Evolutionary conservation across 2,329 filamentous ascomycete genomes (phyloP).

Genomic region (Fusarium kyushuense): DNA sequence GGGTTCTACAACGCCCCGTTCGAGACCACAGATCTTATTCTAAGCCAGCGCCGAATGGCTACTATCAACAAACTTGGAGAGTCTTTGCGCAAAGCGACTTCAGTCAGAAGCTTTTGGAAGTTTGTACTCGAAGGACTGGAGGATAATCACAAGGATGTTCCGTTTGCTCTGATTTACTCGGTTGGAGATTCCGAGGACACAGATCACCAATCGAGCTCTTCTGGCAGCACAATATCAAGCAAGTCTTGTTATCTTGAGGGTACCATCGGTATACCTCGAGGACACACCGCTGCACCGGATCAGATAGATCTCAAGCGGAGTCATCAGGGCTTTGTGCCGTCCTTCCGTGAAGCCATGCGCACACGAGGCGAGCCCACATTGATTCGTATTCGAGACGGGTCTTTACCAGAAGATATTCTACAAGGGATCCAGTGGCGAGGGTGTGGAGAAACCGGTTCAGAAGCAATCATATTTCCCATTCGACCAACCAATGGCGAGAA

Average conservation of each 20-base stretch:
- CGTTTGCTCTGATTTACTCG: slow-evolving; percentile 57
- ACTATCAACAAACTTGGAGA: slow-evolving; percentile 53
- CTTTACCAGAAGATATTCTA: slow-evolving; percentile 68
- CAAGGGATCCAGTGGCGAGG: slow-evolving; percentile 70
- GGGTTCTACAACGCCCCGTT: slow-evolving; percentile 57
- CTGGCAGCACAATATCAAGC: slow-evolving; percentile 53
- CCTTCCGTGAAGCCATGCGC: slow-evolving; percentile 55
- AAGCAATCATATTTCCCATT: slow-evolving; percentile 75
- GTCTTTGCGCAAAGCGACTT: slow-evolving; percentile 49
- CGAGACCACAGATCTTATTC: slow-evolving; percentile 53
- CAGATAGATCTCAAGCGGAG: slow-evolving; percentile 54
- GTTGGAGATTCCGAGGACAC: slow-evolving; percentile 55
- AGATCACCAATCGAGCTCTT: slow-evolving; percentile 51
- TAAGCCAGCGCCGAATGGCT: slow-evolving; percentile 51
- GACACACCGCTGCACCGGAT: slow-evolving; percentile 50
- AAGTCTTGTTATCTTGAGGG: slow-evolving; percentile 55
- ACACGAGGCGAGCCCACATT: slow-evolving; percentile 52
- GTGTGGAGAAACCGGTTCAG: slow-evolving; percentile 69
- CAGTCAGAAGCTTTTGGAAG: slow-evolving; percentile 53
- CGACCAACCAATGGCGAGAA: slow-evolving; percentile 72
- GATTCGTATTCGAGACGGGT: slow-evolving; percentile 58
- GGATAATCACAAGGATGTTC: slow-evolving; percentile 54
- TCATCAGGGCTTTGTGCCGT: slow-evolving; percentile 52
- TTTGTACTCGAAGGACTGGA: slow-evolving; percentile 50
- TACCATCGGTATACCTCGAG: slow-evolving; percentile 51